A percentile compares a stretch with the other conserved stretches of the same genome.
These are phyloP conservation scores for Teunomyces barrocoloradensis DNA, from an alignment of 805 yeast genomes.

Conservation along the genomic window DNA sequence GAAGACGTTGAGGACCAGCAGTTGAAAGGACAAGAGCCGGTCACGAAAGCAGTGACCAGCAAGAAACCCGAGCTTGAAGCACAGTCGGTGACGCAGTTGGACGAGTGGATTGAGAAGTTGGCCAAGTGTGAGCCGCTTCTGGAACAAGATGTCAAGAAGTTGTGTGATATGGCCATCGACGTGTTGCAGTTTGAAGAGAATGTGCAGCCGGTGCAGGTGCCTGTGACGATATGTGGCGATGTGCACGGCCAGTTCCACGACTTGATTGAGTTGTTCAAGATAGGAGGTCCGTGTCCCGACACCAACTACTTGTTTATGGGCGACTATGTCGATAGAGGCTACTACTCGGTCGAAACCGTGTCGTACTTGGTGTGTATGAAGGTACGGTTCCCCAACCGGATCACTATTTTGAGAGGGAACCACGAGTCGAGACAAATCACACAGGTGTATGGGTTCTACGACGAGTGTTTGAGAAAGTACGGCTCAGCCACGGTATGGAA, in stretches of 20 bases:
- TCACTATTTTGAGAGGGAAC: conserved; percentile 89
- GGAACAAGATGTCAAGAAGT: conserved; percentile 73
- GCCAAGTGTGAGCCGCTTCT: conserved; percentile 75
- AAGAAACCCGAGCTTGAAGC: conserved; percentile 33
- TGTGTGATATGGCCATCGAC: conserved; percentile 90
- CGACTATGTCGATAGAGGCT: conserved; percentile 87
- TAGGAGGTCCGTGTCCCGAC: conserved; percentile 65
- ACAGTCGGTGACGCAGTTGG: conserved; percentile 62
- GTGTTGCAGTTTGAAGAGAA: conserved; percentile 89
- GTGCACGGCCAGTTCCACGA: conserved; percentile 97
- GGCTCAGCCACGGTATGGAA: conserved; percentile 95
- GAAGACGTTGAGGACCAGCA: conserved; percentile 64
- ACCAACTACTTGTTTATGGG: conserved; percentile 50
- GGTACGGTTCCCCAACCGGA: conserved; percentile 86
- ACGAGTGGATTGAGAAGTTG: conserved; percentile 82
- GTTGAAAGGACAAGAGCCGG: conserved; percentile 15
- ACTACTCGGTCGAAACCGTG: conserved; percentile 89
- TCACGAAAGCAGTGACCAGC: conserved; percentile 18
- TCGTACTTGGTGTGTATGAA: conserved; percentile 86
- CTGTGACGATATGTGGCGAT: conserved; percentile 97
- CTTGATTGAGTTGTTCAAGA: conserved; percentile 86
- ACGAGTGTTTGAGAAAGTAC: conserved; percentile 90
- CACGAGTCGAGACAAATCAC: conserved; percentile 96
- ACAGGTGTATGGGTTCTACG: conserved; percentile 94
- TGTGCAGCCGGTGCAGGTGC: conserved; percentile 92